phyloP scores from a whole-genome alignment of 179 eudicot genomes.

The Carnegiea gigantea region DNA sequence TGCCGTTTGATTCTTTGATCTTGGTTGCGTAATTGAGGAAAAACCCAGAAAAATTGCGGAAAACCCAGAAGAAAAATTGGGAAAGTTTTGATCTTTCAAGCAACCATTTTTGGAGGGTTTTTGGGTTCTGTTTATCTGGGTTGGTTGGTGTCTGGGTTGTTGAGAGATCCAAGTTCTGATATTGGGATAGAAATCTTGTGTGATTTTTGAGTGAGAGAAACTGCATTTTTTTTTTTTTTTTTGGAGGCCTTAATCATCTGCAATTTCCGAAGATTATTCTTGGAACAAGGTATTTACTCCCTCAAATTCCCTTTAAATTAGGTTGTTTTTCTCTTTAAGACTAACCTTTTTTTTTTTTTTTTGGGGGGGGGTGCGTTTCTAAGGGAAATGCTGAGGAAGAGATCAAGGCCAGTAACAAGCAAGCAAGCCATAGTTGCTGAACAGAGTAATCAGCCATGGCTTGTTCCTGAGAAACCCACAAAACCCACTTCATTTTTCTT shows the following conservation, averaged over 20 bases:
- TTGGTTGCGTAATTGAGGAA: neutral
- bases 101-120: neutral
- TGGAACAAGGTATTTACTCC: conserved; percentile 22
- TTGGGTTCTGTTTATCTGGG: conserved; percentile 1
- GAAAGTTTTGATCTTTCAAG: conserved; percentile 28
- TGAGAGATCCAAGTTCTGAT: conserved; percentile 31
- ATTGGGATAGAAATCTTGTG: conserved; percentile 9
- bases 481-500: conserved; percentile 54
- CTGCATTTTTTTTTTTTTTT: neutral
- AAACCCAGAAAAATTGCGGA: neutral
- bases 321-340: neutral
- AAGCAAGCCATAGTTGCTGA: conserved; percentile 50
- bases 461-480: conserved; percentile 37
- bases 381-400: conserved; percentile 68
- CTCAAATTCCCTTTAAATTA: neutral
- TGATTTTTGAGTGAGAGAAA: conserved; percentile 14
- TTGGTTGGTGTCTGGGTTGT: conserved; percentile 13
- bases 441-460: conserved; percentile 39
- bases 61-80: neutral
- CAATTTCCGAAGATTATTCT: conserved; percentile 27
- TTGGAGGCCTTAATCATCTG: neutral
- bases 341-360: neutral
- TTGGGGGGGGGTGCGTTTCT: conserved; percentile 5
- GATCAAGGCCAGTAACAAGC: conserved; percentile 55
- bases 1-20: conserved; percentile 6